Evolutionary conservation across 768 basidiomycete genomes (phyloP), one percentile per base, ranked within the genome.

Genomic region (Suillus placidus): DNA sequence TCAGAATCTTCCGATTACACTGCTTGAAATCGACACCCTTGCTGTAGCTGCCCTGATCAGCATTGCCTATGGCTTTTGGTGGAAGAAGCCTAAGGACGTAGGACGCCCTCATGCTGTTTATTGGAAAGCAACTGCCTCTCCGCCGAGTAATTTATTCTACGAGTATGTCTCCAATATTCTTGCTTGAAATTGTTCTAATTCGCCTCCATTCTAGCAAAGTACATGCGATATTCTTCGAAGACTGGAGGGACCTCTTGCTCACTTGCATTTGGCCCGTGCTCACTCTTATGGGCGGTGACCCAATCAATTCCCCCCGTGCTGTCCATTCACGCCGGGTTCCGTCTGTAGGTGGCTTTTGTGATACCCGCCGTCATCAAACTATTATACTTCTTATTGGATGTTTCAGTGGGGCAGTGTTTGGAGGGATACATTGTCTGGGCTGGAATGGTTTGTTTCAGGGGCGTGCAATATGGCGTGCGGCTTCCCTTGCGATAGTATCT

Each of bases 11-110:
- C 70, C 75, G 0, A 52, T 80, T 2, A 79, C 78, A 7, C 71
- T 78, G 4, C 91, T 91, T 10, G 91, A 91, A 52, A 93, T 81
- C 14, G 67, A 75, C 2, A 82, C 81, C 1, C 35, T 81, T 35
- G 80, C 75, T 1, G 77, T 77, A 57, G 74, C 73, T 2, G 43
- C 71, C 2, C 68, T 80, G 38, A 80, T 75, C 26, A 60, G 72
- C 12, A 66, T 72, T 30, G 74, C 72, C 12, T 81, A 78, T 62
- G 45, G 62, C 0, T 60, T 79, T 1, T 81, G 81, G 81, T 81
- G 77, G 80, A 43, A 74, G 35, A 83, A 83, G 68, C 81, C 80
- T 0, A 71, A 76, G 16, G 76, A 77, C 56, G 76, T 81, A 0
- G 67, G 66, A 10, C 66, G 65, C 9, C 74, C 70, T n/a, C 26